These are phyloP conservation scores for Mycena haematopus DNA, from an alignment of 768 basidiomycete species.

Conservation along the genomic window DNA sequence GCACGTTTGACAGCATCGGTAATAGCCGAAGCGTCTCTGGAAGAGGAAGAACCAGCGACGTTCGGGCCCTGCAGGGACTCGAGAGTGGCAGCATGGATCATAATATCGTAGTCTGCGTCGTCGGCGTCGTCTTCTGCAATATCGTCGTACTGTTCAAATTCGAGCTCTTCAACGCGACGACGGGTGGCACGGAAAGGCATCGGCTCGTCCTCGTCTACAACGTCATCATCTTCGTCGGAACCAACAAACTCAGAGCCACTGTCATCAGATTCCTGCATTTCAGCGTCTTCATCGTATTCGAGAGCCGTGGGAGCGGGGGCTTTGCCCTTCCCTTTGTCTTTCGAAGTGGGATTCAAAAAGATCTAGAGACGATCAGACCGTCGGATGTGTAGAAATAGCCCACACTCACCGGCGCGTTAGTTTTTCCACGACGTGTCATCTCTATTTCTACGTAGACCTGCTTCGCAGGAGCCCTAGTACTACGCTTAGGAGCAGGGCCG, in stretches of 20 bases:
- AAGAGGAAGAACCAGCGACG: conserved; percentile 46
- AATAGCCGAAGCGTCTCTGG: conserved; percentile 42
- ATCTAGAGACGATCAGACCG: conserved; percentile 16
- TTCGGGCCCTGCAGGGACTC: conserved; percentile 52
- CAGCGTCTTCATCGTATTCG: conserved; percentile 45
- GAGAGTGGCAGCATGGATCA: conserved; percentile 64
- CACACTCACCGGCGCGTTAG: conserved; percentile 33
- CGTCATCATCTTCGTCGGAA: conserved; percentile 29
- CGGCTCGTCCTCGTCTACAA: conserved; percentile 3
- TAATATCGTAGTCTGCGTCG: conserved; percentile 57
- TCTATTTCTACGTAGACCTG: conserved; percentile 30
- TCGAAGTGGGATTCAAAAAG: conserved; percentile 19
- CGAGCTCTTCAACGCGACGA: conserved; percentile 29
- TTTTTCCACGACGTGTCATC: conserved; percentile 22
- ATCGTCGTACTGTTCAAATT: conserved; percentile 39
- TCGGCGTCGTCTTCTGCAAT: conserved; percentile 54
- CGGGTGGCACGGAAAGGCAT: conserved; percentile 17
- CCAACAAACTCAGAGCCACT: conserved; percentile 68
- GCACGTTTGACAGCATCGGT: conserved; percentile 51
- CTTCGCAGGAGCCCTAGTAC: conserved; percentile 11
- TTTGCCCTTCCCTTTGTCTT: conserved; percentile 47
- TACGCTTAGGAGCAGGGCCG: conserved; percentile 21
- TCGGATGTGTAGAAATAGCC: neutral
- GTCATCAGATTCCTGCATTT: conserved; percentile 56
- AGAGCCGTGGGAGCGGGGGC: conserved; percentile 37